Evolutionary conservation across 139 green algal genomes (phyloP).

Genomic region (Monoraphidium neglectum): DNA sequence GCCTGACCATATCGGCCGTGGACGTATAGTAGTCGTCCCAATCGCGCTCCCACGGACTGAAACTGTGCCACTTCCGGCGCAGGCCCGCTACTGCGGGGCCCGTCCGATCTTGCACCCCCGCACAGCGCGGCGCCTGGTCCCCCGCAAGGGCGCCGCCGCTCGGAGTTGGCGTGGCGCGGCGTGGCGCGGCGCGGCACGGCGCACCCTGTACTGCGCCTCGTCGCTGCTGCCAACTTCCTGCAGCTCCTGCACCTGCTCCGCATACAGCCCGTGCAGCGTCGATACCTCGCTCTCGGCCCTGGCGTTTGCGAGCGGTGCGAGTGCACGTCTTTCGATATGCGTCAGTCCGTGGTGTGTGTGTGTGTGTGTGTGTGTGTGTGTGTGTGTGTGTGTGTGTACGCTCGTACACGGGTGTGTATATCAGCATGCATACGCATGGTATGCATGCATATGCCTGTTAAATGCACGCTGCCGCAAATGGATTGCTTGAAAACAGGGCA

Average conservation of each 20-base stretch:
- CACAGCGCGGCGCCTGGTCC: no score
- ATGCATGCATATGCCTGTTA: neutral
- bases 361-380: neutral
- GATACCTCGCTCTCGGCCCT: slow-evolving; percentile 22
- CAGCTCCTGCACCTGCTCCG: slow-evolving; percentile 34
- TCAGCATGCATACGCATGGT: neutral
- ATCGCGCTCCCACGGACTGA: neutral
- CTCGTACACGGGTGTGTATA: neutral
- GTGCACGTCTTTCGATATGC: neutral
- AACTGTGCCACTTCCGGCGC: no score
- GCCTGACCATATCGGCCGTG: no score
- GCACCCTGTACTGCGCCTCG: slow-evolving; percentile 36
- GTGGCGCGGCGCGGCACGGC: no score
- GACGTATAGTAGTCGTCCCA: neutral
- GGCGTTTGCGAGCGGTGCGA: neutral
- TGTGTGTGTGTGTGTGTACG: neutral
- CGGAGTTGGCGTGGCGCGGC: no score
- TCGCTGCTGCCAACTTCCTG: slow-evolving; percentile 19
- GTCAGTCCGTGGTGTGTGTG: neutral
- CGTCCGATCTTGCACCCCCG: no score
- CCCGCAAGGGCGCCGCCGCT: no score
- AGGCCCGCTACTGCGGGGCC: neutral
- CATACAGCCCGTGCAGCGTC: slow-evolving; percentile 28
- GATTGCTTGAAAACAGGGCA: neutral
- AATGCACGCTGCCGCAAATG: neutral